Evolutionary conservation across 1,139 yeast species (phyloP).

Genomic region (Debaryomycetaceae sp.): DNA sequence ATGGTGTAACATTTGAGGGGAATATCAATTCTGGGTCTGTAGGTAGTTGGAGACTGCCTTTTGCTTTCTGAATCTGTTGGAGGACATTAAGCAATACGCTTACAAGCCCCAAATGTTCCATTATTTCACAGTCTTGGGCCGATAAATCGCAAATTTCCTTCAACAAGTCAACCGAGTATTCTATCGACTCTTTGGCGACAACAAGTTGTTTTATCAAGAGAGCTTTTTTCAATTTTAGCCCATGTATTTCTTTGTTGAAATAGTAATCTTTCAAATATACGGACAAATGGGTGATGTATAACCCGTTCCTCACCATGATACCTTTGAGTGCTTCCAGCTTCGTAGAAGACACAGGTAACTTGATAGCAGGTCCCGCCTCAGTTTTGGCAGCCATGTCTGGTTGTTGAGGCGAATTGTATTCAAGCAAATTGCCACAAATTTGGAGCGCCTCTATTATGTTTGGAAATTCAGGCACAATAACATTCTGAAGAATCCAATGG

Average conservation of each 20-base stretch:
- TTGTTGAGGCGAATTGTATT: constrained; percentile 38
- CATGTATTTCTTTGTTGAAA: constrained; percentile 28
- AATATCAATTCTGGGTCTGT: constrained; percentile 41
- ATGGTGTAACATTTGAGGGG: constrained; percentile 30
- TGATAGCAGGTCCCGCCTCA: constrained; percentile 38
- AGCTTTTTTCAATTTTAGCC: constrained; percentile 26
- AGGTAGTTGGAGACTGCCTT: constrained; percentile 38
- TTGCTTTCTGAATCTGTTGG: constrained; percentile 30
- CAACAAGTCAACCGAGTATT: constrained; percentile 11
- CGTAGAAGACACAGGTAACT: constrained; percentile 36
- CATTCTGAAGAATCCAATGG: constrained; percentile 35
- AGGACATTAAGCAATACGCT: constrained; percentile 24
- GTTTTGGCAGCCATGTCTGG: constrained; percentile 25
- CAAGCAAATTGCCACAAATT: constrained; percentile 35
- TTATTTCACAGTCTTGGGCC: constrained; percentile 5
- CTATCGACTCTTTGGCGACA: constrained; percentile 27
- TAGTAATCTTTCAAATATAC: constrained; percentile 26
- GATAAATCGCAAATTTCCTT: constrained; percentile 1
- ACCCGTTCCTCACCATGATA: constrained; percentile 40
- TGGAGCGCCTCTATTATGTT: constrained; percentile 40
- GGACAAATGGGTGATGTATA: constrained; percentile 30
- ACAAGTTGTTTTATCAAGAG: constrained; percentile 31
- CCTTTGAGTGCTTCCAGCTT: constrained; percentile 43
- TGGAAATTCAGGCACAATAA: constrained; percentile 36
- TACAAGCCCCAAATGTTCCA: constrained; percentile 20